A percentile compares a stretch with the other conserved stretches of the same genome.
Evolutionary conservation across 768 basidiomycete species (phyloP).

Genomic region (Amanita rimosa): DNA sequence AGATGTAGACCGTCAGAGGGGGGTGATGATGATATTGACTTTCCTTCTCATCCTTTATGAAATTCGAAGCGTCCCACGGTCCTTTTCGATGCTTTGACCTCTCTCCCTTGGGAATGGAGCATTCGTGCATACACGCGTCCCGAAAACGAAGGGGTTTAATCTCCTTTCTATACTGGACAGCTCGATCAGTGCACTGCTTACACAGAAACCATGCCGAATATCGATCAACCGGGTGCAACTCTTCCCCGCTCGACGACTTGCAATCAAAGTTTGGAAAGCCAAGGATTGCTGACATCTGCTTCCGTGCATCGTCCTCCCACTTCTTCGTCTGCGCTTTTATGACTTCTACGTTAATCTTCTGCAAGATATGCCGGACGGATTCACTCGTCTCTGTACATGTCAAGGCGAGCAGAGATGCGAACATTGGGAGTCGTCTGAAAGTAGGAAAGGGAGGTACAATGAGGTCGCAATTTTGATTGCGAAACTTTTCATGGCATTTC

Average conservation of each 20-base stretch:
- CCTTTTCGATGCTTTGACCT: not conserved
- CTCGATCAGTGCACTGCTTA: not conserved
- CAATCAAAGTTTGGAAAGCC: not conserved
- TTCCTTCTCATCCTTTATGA: constrained; percentile 6
- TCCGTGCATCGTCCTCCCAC: constrained; percentile 3
- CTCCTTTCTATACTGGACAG: not conserved
- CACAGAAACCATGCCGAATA: constrained; percentile 1
- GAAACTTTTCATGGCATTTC: not conserved
- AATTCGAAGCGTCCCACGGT: constrained; percentile 1
- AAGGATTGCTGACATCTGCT: not conserved
- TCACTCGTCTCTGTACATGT: not conserved
- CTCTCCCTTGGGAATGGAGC: not conserved
- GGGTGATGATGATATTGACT: not conserved
- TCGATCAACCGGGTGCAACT: not conserved
- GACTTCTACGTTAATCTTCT: not conserved
- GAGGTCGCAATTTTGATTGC: not conserved
- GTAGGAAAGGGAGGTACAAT: constrained; percentile 1
- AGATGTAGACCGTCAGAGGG: not conserved
- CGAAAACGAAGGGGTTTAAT: not conserved
- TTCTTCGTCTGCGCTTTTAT: not conserved
- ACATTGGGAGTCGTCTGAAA: constrained; percentile 1
- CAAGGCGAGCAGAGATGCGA: not conserved
- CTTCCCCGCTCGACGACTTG: not conserved
- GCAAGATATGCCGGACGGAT: constrained; percentile 1
- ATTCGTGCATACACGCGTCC: constrained; percentile 3